Conservation (phyloP, 1,139 yeast genomes). For the Geotrichum histeridarum region DNA sequence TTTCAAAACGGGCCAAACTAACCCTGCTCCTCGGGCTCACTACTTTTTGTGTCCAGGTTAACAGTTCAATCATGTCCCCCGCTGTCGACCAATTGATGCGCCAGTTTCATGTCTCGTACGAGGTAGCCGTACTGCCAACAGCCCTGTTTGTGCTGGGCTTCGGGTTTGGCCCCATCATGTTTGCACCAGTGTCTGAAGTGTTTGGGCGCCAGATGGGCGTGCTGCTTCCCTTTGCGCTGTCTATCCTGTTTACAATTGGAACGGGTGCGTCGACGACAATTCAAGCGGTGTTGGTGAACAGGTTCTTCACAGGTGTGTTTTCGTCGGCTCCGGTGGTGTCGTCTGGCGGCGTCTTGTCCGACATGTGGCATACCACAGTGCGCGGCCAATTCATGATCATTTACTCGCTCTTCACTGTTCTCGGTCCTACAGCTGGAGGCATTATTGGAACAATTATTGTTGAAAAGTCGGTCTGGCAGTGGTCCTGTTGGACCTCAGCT, state of each 20-base stretch:
- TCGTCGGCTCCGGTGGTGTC: slow-evolving; percentile 81
- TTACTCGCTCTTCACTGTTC: slow-evolving; percentile 61
- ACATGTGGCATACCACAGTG: slow-evolving; percentile 51
- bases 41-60: slow-evolving; percentile 44
- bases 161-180: slow-evolving; percentile 52
- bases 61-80: slow-evolving; percentile 1
- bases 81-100: slow-evolving; percentile 10
- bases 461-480: slow-evolving; percentile 35
- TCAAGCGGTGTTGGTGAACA: slow-evolving; percentile 48
- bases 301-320: slow-evolving; percentile 75
- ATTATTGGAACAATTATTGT: slow-evolving; percentile 55
- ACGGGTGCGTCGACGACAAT: slow-evolving; percentile 41
- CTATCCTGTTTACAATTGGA: neutral
- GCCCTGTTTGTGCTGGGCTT: slow-evolving; percentile 56
- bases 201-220: slow-evolving; percentile 47
- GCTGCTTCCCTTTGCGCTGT: slow-evolving; percentile 52
- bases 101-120: slow-evolving; percentile 51
- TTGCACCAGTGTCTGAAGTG: slow-evolving; percentile 52
- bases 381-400: slow-evolving; percentile 69
- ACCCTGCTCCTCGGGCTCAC: slow-evolving; percentile 41
- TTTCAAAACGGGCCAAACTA: slow-evolving; percentile 35
- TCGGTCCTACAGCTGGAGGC: slow-evolving; percentile 67
- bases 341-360: slow-evolving; percentile 72
- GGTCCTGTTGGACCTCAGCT: slow-evolving; percentile 45
- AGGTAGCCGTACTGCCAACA: slow-evolving; percentile 52